phyloP scores from a whole-genome alignment of 495 filamentous ascomycete genomes.

The Bathelium albidoporum region DNA sequence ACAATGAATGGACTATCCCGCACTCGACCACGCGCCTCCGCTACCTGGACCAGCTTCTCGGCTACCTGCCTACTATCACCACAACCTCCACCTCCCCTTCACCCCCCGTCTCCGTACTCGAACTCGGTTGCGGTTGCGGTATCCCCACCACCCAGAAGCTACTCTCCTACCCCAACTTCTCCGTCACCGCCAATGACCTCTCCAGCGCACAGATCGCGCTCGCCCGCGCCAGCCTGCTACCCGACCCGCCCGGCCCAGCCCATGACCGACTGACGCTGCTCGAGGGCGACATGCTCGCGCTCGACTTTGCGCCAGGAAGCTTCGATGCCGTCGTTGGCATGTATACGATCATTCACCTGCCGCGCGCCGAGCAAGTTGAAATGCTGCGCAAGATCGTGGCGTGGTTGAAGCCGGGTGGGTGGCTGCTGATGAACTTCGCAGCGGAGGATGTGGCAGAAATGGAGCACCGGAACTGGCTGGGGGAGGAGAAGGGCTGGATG shows the following conservation, averaged over 20 bases:
- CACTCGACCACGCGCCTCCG: conserved; percentile 24
- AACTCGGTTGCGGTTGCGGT: conserved; percentile 8
- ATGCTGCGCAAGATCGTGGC: conserved; percentile 27
- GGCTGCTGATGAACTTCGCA: conserved; percentile 34
- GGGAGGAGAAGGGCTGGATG: conserved; percentile 25
- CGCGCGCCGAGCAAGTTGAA: conserved; percentile 31
- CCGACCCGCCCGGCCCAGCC: background rate
- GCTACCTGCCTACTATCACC: conserved; percentile 11
- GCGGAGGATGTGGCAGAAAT: conserved; percentile 17
- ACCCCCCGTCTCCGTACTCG: background rate
- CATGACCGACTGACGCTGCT: conserved; percentile 6
- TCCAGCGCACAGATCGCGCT: conserved; percentile 8
- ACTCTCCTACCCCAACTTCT: conserved; percentile 1
- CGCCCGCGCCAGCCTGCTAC: conserved; percentile 1
- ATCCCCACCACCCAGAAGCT: conserved; percentile 9
- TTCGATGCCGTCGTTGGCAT: conserved; percentile 37
- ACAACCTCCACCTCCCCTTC: background rate
- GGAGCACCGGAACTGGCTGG: conserved; percentile 24
- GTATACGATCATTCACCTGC: conserved; percentile 39
- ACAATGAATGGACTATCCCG: conserved; percentile 31
- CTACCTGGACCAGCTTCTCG: conserved; percentile 27
- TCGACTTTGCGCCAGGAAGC: conserved; percentile 23
- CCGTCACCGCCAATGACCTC: conserved; percentile 10
- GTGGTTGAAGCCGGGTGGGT: conserved; percentile 37
- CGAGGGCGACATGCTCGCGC: conserved; percentile 35